These are phyloP conservation scores for Boletus rufocinnamomeus DNA, from an alignment of 768 basidiomycete species.

Conservation along the genomic window DNA sequence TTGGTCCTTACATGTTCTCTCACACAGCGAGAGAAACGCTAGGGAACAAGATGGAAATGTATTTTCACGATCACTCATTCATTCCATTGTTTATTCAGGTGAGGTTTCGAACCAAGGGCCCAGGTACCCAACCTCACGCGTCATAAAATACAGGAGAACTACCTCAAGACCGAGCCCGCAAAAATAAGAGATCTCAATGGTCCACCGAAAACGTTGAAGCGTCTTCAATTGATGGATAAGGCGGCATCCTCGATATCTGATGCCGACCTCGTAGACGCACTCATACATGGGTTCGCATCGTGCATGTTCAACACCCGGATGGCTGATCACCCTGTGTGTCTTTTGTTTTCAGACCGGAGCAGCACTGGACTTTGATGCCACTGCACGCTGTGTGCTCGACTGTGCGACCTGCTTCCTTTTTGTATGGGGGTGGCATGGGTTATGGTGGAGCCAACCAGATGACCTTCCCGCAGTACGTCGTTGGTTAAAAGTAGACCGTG, in stretches of 20 bases:
- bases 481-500: background rate
- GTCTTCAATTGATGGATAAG: constrained; percentile 77
- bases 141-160: constrained; percentile 78
- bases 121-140: background rate
- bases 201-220: constrained; percentile 65
- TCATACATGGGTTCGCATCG: constrained; percentile 81
- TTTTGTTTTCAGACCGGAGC: constrained; percentile 66
- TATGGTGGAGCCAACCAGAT: constrained; percentile 68
- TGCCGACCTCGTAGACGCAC: constrained; percentile 87
- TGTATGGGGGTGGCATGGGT: constrained; percentile 73
- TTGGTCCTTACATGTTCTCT: constrained; percentile 91
- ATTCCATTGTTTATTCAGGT: constrained; percentile 96
- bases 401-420: constrained; percentile 79
- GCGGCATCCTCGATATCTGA: constrained; percentile 95
- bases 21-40: constrained; percentile 77
- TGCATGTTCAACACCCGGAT: background rate
- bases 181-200: constrained; percentile 58
- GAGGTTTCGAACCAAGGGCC: constrained; percentile 2
- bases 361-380: constrained; percentile 96
- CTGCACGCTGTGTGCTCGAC: constrained; percentile 90
- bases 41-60: constrained; percentile 91
- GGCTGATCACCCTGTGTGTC: background rate
- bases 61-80: constrained; percentile 95
- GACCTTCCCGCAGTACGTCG: constrained; percentile 80
- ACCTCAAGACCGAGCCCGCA: constrained; percentile 80